Conservation (phyloP, 306 rosid genomes). For the Pterocarpus santalinus region DNA sequence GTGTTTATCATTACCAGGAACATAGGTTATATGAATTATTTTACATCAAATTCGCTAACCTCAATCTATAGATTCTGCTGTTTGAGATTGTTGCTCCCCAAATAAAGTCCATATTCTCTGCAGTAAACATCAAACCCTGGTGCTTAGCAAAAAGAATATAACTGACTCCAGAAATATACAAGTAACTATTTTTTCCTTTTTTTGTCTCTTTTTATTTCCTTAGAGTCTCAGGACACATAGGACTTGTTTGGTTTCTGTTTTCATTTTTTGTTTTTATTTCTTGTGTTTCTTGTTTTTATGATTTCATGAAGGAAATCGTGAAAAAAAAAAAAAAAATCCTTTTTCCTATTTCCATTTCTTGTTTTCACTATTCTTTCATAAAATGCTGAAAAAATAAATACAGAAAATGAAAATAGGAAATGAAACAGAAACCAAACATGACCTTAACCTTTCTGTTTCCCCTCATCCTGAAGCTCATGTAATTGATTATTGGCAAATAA, state of each 20-base stretch:
- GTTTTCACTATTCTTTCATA: neutral
- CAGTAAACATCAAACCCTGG: constrained; percentile 41
- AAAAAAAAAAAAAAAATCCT: neutral
- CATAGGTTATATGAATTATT: neutral
- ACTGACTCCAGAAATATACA: neutral
- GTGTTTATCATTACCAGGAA: constrained; percentile 4
- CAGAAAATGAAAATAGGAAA: neutral
- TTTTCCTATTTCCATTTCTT: no score
- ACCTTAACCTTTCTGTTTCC: neutral
- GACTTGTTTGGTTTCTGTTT: no score
- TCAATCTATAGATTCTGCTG: constrained; percentile 61
- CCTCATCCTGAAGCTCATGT: constrained; percentile 29
- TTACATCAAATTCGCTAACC: constrained; percentile 49
- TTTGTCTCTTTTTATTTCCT: neutral
- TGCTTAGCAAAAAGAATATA: constrained; percentile 44
- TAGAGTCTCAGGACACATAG: neutral
- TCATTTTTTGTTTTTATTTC: neutral
- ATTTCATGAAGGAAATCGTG: no score
- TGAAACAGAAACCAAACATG: neutral
- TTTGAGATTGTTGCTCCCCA: constrained; percentile 69
- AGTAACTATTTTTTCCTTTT: constrained; percentile 10
- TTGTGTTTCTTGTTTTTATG: no score
- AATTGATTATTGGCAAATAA: constrained; percentile 20
- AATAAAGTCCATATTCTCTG: constrained; percentile 84
- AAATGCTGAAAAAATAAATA: neutral